Evolutionary conservation across 805 yeast species (phyloP).

Genomic region (Ogataea nitratoaversa): DNA sequence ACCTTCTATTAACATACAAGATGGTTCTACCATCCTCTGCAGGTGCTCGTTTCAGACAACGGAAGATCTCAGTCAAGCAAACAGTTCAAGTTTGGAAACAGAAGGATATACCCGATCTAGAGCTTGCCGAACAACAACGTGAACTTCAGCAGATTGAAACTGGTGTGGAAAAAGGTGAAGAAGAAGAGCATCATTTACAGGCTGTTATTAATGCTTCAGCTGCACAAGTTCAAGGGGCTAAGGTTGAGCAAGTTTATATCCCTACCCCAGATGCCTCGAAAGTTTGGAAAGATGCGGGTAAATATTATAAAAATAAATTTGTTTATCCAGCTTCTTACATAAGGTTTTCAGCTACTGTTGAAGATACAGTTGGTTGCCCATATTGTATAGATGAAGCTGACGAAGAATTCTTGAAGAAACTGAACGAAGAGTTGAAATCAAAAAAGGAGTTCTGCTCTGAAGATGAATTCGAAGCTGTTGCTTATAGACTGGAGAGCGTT

Average conservation of each 20-base stretch:
- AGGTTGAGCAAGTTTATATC: constrained; percentile 62
- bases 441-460: constrained; percentile 48
- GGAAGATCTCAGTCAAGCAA: constrained; percentile 91
- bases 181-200: constrained; percentile 93
- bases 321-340: constrained; percentile 74
- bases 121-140: constrained; percentile 74
- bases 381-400: constrained; percentile 91
- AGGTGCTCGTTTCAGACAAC: constrained; percentile 82
- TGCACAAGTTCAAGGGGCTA: constrained; percentile 53
- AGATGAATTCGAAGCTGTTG: constrained; percentile 79
- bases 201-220: constrained; percentile 82
- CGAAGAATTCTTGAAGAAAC: constrained; percentile 53
- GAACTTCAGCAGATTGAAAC: constrained; percentile 89
- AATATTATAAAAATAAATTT: constrained; percentile 67
- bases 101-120: constrained; percentile 74
- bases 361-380: constrained; percentile 81
- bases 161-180: constrained; percentile 97
- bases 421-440: constrained; percentile 35
- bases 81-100: constrained; percentile 73
- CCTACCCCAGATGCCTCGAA: constrained; percentile 96
- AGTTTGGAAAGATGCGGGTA: constrained; percentile 71
- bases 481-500: constrained; percentile 68
- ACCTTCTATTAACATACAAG: neutral
- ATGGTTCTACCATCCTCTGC: constrained; percentile 37
- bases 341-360: constrained; percentile 91